A percentile compares a stretch with the other conserved stretches of the same genome.
These are phyloP conservation scores for Claviceps sp. DNA, from an alignment of 2,329 filamentous ascomycete species.

Conservation along the genomic window DNA sequence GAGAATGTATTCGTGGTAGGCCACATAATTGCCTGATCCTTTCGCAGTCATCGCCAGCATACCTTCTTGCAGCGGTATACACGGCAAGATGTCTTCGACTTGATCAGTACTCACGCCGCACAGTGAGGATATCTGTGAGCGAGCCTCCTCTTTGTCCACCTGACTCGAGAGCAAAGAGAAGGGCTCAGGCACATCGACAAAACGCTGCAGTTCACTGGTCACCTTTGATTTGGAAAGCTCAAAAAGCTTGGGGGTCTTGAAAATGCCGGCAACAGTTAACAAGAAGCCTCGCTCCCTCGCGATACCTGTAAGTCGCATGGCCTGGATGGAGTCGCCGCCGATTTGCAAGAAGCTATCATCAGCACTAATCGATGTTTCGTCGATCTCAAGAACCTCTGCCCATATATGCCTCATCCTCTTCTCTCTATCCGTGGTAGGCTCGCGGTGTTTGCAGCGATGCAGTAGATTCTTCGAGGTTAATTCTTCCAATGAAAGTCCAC, in stretches of 20 bases:
- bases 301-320: constrained; percentile 23
- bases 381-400: background rate
- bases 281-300: background rate
- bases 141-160: background rate
- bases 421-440: background rate
- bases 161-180: too few species aligned
- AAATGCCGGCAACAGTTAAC: constrained; percentile 7
- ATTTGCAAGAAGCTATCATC: background rate
- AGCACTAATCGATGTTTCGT: background rate
- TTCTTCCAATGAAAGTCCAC: background rate
- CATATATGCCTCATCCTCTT: background rate
- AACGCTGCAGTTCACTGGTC: constrained; percentile 16
- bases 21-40: background rate
- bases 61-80: background rate
- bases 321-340: constrained; percentile 25
- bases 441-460: background rate
- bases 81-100: background rate
- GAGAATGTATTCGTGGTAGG: background rate
- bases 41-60: background rate
- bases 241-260: constrained; percentile 23
- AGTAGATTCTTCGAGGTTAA: background rate
- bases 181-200: background rate
- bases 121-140: background rate
- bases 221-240: constrained; percentile 17
- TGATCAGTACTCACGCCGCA: background rate